These are phyloP conservation scores for Ophiosphaerella narmari DNA, from an alignment of 2,329 filamentous ascomycete genomes.

Conservation along the genomic window DNA sequence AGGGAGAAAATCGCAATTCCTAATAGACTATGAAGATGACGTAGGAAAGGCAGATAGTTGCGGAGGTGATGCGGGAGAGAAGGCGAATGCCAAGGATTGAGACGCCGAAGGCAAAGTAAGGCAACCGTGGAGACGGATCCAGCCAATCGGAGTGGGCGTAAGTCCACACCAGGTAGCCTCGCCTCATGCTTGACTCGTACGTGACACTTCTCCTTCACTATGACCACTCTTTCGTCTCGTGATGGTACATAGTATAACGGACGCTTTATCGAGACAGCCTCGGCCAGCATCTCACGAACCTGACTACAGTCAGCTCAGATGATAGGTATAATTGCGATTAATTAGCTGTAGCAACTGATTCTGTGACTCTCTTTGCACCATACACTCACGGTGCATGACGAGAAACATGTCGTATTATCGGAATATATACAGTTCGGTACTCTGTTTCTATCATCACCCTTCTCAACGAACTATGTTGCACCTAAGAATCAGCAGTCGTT, in stretches of 20 bases:
- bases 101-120: slow-evolving; percentile 2
- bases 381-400: neutral
- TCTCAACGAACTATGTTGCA: neutral
- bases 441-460: neutral
- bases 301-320: no score
- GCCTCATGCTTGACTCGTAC: neutral
- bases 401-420: neutral
- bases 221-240: no score
- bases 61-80: slow-evolving; percentile 4
- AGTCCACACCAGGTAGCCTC: neutral
- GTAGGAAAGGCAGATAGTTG: slow-evolving; percentile 8
- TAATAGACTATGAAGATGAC: slow-evolving; percentile 1
- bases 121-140: neutral
- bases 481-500: neutral
- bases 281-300: no score
- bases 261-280: no score
- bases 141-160: slow-evolving; percentile 9
- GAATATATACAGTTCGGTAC: neutral
- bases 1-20: slow-evolving; percentile 1
- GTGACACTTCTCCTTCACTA: no score
- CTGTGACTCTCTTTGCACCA: no score
- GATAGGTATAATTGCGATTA: no score
- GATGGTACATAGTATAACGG: no score
- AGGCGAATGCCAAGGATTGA: slow-evolving; percentile 5
- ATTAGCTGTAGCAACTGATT: no score